phyloP scores from a whole-genome alignment of 2,329 filamentous ascomycete species.

The Botrytis medusae region DNA sequence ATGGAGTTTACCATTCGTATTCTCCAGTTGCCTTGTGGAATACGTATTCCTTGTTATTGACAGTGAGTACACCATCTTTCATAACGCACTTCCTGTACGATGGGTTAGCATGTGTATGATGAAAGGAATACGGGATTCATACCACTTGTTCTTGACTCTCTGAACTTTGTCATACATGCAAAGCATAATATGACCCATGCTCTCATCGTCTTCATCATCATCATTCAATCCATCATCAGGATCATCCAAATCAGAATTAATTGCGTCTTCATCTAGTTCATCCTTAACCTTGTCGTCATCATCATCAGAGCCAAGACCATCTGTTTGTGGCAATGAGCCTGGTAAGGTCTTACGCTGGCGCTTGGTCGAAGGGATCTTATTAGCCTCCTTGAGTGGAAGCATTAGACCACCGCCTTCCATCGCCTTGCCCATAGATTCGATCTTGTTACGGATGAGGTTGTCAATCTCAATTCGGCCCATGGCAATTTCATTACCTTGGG shows the following conservation, averaged over 20 bases:
- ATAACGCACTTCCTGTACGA: slow-evolving; percentile 85
- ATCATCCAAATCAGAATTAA: slow-evolving; percentile 97
- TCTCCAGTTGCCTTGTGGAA: slow-evolving; percentile 98
- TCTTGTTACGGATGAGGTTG: slow-evolving; percentile 64
- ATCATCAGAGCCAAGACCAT: slow-evolving; percentile 59
- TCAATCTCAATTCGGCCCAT: slow-evolving; percentile 66
- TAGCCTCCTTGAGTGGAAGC: slow-evolving; percentile 57
- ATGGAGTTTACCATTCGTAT: slow-evolving; percentile 79
- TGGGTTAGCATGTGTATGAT: slow-evolving; percentile 3
- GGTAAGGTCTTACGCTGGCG: slow-evolving; percentile 39
- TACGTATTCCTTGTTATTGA: slow-evolving; percentile 92
- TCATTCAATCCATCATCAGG: slow-evolving; percentile 82
- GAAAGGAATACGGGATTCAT: slow-evolving; percentile 35
- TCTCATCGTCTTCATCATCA: slow-evolving; percentile 84
- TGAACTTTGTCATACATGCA: slow-evolving; percentile 99
- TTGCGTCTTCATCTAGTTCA: slow-evolving; percentile 82
- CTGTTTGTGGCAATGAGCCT: slow-evolving; percentile 49
- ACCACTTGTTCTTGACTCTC: slow-evolving; percentile 98
- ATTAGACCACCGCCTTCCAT: slow-evolving; percentile 77
- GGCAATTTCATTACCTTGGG: slow-evolving; percentile 54
- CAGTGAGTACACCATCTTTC: slow-evolving; percentile 92
- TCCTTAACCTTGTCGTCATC: slow-evolving; percentile 57
- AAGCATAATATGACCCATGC: slow-evolving; percentile 86
- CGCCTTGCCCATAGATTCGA: slow-evolving; percentile 62
- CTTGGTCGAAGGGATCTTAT: slow-evolving; percentile 35